Evolutionary conservation across 140 eudicot genomes (phyloP), one percentile per base, ranked within the genome.

Genomic region (Anethum foeniculum): DNA sequence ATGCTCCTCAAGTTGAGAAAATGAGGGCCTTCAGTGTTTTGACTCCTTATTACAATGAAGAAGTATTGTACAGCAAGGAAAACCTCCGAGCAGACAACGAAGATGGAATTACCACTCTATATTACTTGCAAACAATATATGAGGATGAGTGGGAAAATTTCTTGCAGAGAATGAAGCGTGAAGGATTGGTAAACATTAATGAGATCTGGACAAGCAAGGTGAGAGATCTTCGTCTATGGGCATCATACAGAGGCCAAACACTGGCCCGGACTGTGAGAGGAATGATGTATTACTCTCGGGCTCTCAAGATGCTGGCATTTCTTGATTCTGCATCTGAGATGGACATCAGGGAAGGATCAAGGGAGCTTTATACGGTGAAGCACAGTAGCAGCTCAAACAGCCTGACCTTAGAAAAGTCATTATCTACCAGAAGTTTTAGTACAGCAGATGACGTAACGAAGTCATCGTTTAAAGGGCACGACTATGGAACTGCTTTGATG

Each of bases 11-110:
- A 87, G 98, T 94, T 60, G 98, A 94, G 82, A 94, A 92, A 76
- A 94, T 94, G 98, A 86, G 85, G 90, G 96, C 97, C 25, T 92
- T 94, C 72, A 94, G 98, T 82, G 98, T 94, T 14, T 82, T 94
- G 86, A 94, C 98, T 7, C 98, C 98, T 7, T 94, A 94, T 86
- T 94, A 94, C 88, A 92, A 85, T 67, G 98, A 94, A 88, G 98
- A 94, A 58, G 98, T 94, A 76, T 73, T 94, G 52, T 92, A 85
- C 92, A 88, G 85, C 86, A 92, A 84, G 83, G 98, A 94, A 81
- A 93, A 90, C 30, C 94, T 94, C 79, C 87, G 85, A 82, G 90
- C 89, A 44, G 94, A 94, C 83, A 94, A 90, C 69, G 98, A 94
- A 90, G 98, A 94, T 83, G 98, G 98, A 81, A 86, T 94, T 84